A percentile compares a stretch with the other conserved stretches of the same genome.
These are phyloP conservation scores for Nakazawaea molendinolei DNA, from an alignment of 805 yeast species.

Conservation along the genomic window DNA sequence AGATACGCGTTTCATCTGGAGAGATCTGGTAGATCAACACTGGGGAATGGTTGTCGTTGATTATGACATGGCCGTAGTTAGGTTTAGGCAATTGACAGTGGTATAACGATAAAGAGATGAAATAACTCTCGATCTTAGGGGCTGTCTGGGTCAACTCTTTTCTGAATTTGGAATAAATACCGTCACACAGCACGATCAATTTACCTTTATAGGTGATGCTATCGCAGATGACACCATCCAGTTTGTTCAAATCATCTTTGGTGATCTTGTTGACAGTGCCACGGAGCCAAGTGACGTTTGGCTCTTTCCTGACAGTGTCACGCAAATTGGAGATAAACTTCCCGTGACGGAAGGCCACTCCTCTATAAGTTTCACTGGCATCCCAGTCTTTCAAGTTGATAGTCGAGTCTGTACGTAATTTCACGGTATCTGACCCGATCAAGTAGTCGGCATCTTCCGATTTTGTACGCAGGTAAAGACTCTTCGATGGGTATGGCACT, in stretches of 20 bases:
- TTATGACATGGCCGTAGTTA: conserved; percentile 81
- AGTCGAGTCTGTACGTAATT: conserved; percentile 38
- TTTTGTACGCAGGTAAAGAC: conserved; percentile 44
- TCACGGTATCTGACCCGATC: conserved; percentile 11
- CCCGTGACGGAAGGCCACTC: conserved; percentile 93
- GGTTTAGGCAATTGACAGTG: conserved; percentile 72
- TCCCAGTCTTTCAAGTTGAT: conserved; percentile 50
- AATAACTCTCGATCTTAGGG: conserved; percentile 74
- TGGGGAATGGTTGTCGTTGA: conserved; percentile 78
- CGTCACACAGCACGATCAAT: conserved; percentile 80
- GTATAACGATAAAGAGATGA: conserved; percentile 73
- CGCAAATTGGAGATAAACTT: conserved; percentile 76
- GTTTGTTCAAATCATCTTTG: conserved; percentile 42
- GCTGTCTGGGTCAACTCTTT: conserved; percentile 51
- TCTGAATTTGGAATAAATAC: conserved; percentile 89
- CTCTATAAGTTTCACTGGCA: conserved; percentile 48
- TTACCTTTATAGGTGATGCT: conserved; percentile 49
- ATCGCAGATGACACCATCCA: conserved; percentile 66
- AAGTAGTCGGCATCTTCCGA: conserved; percentile 50
- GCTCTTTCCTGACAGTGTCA: conserved; percentile 55
- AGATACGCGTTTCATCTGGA: conserved; percentile 73
- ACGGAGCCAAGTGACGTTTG: conserved; percentile 71
- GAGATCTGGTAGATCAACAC: conserved; percentile 84
- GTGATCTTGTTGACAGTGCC: conserved; percentile 75
- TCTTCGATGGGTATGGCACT: conserved; percentile 69